Base-by-base conservation (phyloP, 2,329 filamentous ascomycete genomes). In the Aspergillus texensis region DNA sequence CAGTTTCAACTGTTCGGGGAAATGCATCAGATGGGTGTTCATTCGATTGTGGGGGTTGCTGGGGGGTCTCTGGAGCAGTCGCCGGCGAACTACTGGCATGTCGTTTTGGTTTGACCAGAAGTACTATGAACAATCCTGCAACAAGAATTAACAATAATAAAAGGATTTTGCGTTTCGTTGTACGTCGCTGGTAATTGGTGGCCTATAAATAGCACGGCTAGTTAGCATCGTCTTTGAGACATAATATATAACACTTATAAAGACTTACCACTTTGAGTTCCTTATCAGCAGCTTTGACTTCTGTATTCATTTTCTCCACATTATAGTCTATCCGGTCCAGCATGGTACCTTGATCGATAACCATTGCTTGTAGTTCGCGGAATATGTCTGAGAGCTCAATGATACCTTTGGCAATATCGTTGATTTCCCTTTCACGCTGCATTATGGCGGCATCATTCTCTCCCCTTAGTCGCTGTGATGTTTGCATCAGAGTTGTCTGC, bases 281-380 rank as follows among this genome's bases (percentile, higher is more conserved):
- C 77, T 94, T 95, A 66, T 97, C 92, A 3, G 95, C 95, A 24
- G 86, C 91, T 76, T 97, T 96, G 63, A 99, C 93, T 73, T 98
- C 93, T 24, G 89, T 89, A n/a, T 89, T 88, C 91, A 98, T 97
- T 65, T 90, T 87, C 80, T 99, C 95, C 59, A 99, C 93, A 72
- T 99, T 99, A 81, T 97, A 99, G 79, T 99, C 96, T 72, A 96
- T 96, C 73, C 95, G 90, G 78, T 96, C 94, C 26, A 97, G 85
- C 86, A 96, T 91, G 16, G 92, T 95, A 59, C 93, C 93, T 77
- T 95, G 91, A 74, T 95, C 91, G 68, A 96, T 94, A 70, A 96
- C 93, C 94, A 99, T 98, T 55, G 85, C 90, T 79, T 99, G 95
- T 34, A 99, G 83, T 73, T 99, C 95, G 66, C 96, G 92, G 82